Percentiles rank a stretch among this genome's conserved stretches.
These are phyloP conservation scores for Plasmodium cynomolgi DNA, from an alignment of 169 alveolate species.

Conservation along the genomic window DNA sequence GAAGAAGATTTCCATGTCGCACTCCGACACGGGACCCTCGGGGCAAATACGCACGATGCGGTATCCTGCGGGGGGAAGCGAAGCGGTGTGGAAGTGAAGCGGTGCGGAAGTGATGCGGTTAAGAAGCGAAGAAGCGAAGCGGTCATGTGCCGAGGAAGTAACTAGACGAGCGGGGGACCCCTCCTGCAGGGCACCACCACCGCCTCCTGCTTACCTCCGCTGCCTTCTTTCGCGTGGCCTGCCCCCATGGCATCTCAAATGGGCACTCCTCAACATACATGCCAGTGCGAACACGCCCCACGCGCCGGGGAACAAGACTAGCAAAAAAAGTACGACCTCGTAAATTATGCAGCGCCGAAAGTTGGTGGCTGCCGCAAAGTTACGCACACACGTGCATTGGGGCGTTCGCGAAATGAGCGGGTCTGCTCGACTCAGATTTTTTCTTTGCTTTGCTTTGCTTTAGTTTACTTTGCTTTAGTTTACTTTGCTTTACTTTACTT, in stretches of 20 bases:
- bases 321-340: neutral
- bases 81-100: neutral
- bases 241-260: neutral
- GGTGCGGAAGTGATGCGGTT: neutral
- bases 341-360: neutral
- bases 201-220: neutral
- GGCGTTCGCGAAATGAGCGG: neutral
- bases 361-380: neutral
- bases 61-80: slow-evolving; percentile 32
- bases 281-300: neutral
- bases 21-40: slow-evolving; percentile 23
- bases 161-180: neutral
- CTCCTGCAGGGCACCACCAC: neutral
- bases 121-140: neutral
- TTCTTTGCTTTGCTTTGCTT: no score
- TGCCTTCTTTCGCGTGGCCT: neutral
- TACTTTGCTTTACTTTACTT: no score
- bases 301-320: neutral
- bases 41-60: slow-evolving; percentile 38
- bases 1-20: slow-evolving; percentile 83
- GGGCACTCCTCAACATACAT: neutral
- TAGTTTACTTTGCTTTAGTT: no score
- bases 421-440: neutral
- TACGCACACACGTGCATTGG: neutral
- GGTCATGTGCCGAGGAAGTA: neutral